Percentiles rank a stretch among this genome's conserved stretches.
Evolutionary conservation across 179 eudicot species (phyloP).

Genomic region (Drosera spatulata): DNA sequence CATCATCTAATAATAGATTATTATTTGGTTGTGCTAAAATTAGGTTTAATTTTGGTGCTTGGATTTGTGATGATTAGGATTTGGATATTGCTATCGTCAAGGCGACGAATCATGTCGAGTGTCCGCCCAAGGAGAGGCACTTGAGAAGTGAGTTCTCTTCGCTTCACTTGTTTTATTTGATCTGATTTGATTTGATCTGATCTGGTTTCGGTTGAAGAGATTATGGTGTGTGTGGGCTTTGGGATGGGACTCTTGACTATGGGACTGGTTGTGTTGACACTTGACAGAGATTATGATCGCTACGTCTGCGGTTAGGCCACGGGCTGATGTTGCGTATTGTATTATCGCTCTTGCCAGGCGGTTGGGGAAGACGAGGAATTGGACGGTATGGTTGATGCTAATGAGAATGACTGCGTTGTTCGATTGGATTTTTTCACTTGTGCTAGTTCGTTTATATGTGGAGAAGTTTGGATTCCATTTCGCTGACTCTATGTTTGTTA

Average conservation of each 20-base stretch:
- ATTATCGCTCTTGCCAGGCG: conserved; percentile 76
- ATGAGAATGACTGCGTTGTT: too few relatives aligned
- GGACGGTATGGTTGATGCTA: conserved; percentile 52
- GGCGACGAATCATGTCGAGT: conserved; percentile 95
- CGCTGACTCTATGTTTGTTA: too few relatives aligned
- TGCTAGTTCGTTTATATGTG: too few relatives aligned
- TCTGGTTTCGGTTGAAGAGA: conserved; percentile 6
- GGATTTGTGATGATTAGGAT: conserved; percentile 33
- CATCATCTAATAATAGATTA: background rate
- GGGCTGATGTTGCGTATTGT: conserved; percentile 90
- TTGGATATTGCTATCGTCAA: conserved; percentile 93
- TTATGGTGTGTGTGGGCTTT: background rate
- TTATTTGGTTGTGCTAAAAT: background rate
- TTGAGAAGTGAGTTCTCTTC: conserved; percentile 88
- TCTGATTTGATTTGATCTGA: conserved; percentile 3
- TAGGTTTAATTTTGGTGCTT: conserved; percentile 4
- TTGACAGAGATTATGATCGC: conserved; percentile 65
- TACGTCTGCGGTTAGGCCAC: conserved; percentile 63
- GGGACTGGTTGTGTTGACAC: conserved; percentile 3
- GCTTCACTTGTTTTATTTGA: conserved; percentile 7
- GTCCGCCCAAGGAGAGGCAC: conserved; percentile 94
- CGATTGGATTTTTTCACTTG: too few relatives aligned
- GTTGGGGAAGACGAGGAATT: conserved; percentile 74
- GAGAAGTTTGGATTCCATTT: too few relatives aligned
- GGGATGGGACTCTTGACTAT: conserved; percentile 2